Percentiles rank a stretch among this genome's conserved stretches.
Evolutionary conservation across 805 yeast species (phyloP).

Genomic region (Wickerhamomyces subpelliculosus): DNA sequence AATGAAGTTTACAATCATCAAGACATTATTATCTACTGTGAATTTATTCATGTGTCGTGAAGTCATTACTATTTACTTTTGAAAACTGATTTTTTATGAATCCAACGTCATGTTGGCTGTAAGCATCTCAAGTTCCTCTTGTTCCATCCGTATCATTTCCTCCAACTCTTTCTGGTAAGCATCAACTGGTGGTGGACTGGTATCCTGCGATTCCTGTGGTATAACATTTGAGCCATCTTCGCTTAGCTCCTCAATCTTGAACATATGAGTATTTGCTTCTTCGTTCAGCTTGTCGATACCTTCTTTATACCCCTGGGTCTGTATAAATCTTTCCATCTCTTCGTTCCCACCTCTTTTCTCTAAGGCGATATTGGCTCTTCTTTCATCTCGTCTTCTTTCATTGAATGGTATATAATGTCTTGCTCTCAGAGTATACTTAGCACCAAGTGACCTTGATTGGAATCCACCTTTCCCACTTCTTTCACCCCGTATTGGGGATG

Average conservation of each 20-base stretch:
- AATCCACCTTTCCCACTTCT: background rate
- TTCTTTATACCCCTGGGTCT: background rate
- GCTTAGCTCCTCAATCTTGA: conserved; percentile 8
- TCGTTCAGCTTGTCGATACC: background rate
- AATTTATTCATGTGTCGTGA: background rate
- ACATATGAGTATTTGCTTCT: conserved; percentile 10
- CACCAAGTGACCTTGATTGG: background rate
- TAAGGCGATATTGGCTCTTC: background rate
- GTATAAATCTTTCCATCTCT: conserved; percentile 1
- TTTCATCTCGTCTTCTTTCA: background rate
- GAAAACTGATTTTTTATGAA: background rate
- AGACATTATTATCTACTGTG: too few relatives aligned
- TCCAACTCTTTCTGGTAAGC: conserved; percentile 11
- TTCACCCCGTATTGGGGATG: conserved; percentile 4
- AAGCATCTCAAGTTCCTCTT: conserved; percentile 10
- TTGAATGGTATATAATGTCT: conserved; percentile 1
- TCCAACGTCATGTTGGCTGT: conserved; percentile 3
- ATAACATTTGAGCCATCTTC: conserved; percentile 3
- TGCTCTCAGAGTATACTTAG: conserved; percentile 1
- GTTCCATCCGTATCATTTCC: conserved; percentile 7
- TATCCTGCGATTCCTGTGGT: conserved; percentile 5
- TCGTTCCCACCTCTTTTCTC: conserved; percentile 2
- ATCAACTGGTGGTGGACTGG: too few relatives aligned
- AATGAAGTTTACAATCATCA: too few relatives aligned
- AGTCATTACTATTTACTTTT: too few relatives aligned